These are phyloP conservation scores for Chaetomiaceae sp. DNA, from an alignment of 2,329 filamentous ascomycete species.

Conservation along the genomic window DNA sequence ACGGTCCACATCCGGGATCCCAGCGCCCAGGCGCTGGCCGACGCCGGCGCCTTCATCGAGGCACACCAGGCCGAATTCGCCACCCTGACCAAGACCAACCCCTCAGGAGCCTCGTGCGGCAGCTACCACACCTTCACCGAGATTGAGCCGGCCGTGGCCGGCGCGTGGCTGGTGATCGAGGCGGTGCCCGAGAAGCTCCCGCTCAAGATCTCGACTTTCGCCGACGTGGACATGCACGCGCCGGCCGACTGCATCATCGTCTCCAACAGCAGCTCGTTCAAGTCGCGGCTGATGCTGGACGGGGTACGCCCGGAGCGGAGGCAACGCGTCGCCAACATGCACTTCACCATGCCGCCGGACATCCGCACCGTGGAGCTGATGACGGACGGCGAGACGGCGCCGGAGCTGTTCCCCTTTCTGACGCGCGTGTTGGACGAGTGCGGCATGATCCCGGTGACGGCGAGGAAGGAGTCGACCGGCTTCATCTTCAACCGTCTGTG, in stretches of 20 bases:
- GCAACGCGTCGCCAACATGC: slow-evolving; percentile 42
- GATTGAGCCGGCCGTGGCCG: slow-evolving; percentile 36
- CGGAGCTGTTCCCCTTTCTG: slow-evolving; percentile 41
- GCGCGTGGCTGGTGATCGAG: slow-evolving; percentile 51
- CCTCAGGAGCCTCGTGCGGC: too few species aligned
- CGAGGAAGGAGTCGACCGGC: slow-evolving; percentile 43
- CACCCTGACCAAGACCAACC: not conserved
- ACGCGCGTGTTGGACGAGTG: slow-evolving; percentile 34
- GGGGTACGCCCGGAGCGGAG: slow-evolving; percentile 36
- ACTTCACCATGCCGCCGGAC: slow-evolving; percentile 46
- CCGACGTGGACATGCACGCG: slow-evolving; percentile 38
- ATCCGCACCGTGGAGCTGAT: slow-evolving; percentile 47
- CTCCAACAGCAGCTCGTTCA: slow-evolving; percentile 49
- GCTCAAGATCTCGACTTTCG: slow-evolving; percentile 46
- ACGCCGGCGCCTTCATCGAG: too few species aligned
- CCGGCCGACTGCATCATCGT: slow-evolving; percentile 45
- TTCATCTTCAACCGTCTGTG: slow-evolving; percentile 43
- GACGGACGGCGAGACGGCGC: slow-evolving; percentile 43
- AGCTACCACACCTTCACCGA: slow-evolving; percentile 24
- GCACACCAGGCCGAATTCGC: slow-evolving; percentile 24
- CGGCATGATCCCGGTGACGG: slow-evolving; percentile 38
- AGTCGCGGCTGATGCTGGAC: slow-evolving; percentile 43
- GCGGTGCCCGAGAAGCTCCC: slow-evolving; percentile 46
- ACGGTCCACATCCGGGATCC: slow-evolving; percentile 42
- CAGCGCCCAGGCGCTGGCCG: slow-evolving; percentile 22